Base-by-base conservation (phyloP, 345 rosid species). In the Rhodamnia argentea region DNA sequence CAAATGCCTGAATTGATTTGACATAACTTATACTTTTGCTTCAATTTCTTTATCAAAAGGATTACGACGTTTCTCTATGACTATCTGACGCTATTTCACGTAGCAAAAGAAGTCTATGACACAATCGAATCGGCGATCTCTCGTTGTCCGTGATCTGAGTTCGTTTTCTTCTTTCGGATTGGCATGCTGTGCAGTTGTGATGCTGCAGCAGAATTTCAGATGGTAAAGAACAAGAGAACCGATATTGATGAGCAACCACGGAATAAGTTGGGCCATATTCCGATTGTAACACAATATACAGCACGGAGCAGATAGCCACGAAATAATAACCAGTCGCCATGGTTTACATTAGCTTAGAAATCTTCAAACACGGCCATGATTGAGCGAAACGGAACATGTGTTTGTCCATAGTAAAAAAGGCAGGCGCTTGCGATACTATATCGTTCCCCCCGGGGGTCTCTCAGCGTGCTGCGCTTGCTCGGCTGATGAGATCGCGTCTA, bases 111-210 rank as follows among this genome's bases (percentile, higher is more conserved):
- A 62, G 0, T 29, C 16, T 15, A 14, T 4, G 7, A 29, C 10
- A 7, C 5, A 0, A 3, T 2, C 32, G 0, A 62, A 62, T 29
- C 0, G 6, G 3, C 23, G 0, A 15, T 15, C 7, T 62, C 6
- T 27, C 4, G 1, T 62, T 16, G 3, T 29, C 37, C 3, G 0
- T 3, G 1, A 15, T 29, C 0, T 47, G 10, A 15, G 23, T 29
- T 62, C 1, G n/a, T 29, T 29, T 29, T 15, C 76, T 29, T 62
- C 0, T 29, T 62, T 32, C 44, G 23, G 1, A 64, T 32, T 0
- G 44, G 44, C 44, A 64, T 64, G 18, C 44, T 32, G 1, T 32
- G 24, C 78, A 70, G 47, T 32, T 18, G 47, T 32, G 78, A 10
- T 16, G 76, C 44, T 64, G 24, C 78, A 32, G 9, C 6, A 2